These are phyloP conservation scores for Fusarium zealandicum DNA, from an alignment of 2,329 filamentous ascomycete species.

Conservation along the genomic window DNA sequence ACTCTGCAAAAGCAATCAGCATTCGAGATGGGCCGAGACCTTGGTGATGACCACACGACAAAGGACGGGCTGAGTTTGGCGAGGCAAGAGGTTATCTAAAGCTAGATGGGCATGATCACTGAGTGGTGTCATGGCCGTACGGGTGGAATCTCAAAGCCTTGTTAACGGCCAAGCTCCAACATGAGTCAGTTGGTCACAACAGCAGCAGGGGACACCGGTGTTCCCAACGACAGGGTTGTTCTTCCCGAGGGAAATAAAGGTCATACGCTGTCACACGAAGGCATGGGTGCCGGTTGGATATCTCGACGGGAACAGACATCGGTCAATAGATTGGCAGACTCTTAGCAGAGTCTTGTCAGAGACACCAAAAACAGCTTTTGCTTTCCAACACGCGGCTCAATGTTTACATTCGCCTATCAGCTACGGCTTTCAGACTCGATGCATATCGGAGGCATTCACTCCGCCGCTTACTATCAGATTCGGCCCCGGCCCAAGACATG, in stretches of 20 bases:
- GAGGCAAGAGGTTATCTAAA: not conserved
- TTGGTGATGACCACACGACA: conserved; percentile 10
- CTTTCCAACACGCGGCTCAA: conserved; percentile 3
- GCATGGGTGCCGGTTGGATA: conserved; percentile 6
- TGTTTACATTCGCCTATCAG: not conserved
- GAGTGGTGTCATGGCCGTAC: not conserved
- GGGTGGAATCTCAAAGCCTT: conserved; percentile 7
- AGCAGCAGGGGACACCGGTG: conserved; percentile 10
- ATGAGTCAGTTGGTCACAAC: conserved; percentile 10
- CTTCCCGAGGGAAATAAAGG: conserved; percentile 13
- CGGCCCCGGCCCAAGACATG: conserved; percentile 16
- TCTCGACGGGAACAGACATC: conserved; percentile 12
- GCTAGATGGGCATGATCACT: not conserved
- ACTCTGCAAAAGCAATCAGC: conserved; percentile 9
- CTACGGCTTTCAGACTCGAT: not conserved
- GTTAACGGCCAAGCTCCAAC: conserved; percentile 2
- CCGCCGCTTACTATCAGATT: conserved; percentile 5
- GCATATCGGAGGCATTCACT: not conserved
- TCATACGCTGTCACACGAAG: conserved; percentile 10
- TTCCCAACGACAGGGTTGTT: conserved; percentile 16
- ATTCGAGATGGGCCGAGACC: conserved; percentile 11
- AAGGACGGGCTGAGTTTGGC: conserved; percentile 5
- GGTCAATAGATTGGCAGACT: conserved; percentile 15
- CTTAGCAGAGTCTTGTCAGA: conserved; percentile 9
- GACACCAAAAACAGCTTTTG: conserved; percentile 1